Percentiles rank a stretch among this genome's conserved stretches.
Evolutionary conservation across 2,329 filamentous ascomycete genomes (phyloP).

Genomic region (Raffaelea deltoideospora): DNA sequence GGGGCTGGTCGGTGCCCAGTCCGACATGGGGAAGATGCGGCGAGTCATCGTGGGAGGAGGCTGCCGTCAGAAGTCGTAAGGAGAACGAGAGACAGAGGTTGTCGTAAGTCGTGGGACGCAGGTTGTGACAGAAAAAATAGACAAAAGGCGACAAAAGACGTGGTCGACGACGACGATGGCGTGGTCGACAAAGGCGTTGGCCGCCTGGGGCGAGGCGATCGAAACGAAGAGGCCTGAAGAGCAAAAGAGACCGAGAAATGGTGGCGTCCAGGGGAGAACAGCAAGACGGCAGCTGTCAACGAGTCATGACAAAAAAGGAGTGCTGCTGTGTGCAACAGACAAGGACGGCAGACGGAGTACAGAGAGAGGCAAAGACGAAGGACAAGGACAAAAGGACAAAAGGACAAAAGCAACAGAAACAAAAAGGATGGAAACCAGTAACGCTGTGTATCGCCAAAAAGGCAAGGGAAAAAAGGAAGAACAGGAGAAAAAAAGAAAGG

Average conservation of each 20-base stretch:
- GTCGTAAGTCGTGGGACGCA: no score
- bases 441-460: no score
- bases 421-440: not conserved
- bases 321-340: no score
- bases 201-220: no score
- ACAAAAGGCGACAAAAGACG: not conserved
- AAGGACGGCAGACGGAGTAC: not conserved
- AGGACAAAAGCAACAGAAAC: not conserved
- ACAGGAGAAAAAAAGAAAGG: not conserved
- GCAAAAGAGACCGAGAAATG: not conserved
- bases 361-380: not conserved
- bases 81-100: no score
- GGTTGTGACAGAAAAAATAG: not conserved
- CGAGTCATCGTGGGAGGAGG: conserved; percentile 11
- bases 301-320: not conserved
- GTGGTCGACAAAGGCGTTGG: no score
- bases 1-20: conserved; percentile 24
- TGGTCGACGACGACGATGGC: no score
- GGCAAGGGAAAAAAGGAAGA: not conserved
- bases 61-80: no score
- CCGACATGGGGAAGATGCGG: conserved; percentile 23
- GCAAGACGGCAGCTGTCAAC: not conserved
- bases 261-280: not conserved
- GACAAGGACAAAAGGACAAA: not conserved
- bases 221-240: no score